Base-by-base conservation (phyloP, 2,329 filamentous ascomycete genomes). In the Fusarium nurragi region DNA sequence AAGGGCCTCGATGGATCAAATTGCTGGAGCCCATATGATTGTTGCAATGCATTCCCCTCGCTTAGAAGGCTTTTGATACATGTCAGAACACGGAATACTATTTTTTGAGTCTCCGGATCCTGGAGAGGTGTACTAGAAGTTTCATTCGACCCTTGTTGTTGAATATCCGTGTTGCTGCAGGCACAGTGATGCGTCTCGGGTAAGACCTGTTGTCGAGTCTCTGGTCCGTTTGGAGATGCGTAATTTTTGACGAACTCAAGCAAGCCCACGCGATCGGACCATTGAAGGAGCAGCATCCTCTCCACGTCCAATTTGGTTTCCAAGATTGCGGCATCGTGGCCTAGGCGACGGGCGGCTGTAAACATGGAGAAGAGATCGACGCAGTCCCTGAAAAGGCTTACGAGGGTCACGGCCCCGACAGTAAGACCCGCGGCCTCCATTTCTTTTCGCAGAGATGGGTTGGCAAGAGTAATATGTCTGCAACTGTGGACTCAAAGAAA, bases 321-420 rank as follows among this genome's bases (percentile, higher is more conserved):
- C 26, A 28, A 28, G 10, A 28, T 28, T 28, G 26, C 26, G 4
- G 26, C 26, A 5, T 28, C 26, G 11, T 28, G 26, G 26, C 26
- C 26, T 13, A 28, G 26, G 1, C 26, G 26, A 13, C 12, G 26
- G 12, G 26, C 26, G 11, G 26, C 26, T 4, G 26, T 25, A 5
- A 55, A 36, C 52, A 55, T 37, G 0, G 52, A 53, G 0, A 53
- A 53, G 0, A 53, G 37, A 10, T 53, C 23, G 2, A 25, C 6
- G 1, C 47, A 43, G 1, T 55, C 28, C 5, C 53, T 53, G 9
- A 43, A 12, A 0, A 55, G 14, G 4, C 28, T 41, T 5, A 18
- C 9, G 0, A 55, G 47, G 3, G 22, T 7, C 3, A 53, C 23
- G 0, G 47, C 37, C 19, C 52, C 52, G 1, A 53, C 0, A 9